Evolutionary conservation across 1,284 basidiomycete genomes (phyloP).

Genomic region (Baeospora myosura): DNA sequence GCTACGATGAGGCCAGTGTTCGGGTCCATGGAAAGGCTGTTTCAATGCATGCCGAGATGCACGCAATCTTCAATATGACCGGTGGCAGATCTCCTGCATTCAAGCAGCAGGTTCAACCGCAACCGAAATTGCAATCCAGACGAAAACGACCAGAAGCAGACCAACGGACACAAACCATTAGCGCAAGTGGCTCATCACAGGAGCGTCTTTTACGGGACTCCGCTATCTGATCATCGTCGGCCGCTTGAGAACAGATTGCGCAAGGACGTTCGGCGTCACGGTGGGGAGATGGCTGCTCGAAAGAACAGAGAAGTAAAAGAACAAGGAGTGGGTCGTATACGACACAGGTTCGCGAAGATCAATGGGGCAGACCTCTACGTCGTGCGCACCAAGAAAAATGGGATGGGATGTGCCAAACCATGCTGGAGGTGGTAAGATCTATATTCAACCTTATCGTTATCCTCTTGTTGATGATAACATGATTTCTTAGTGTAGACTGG

Average conservation of each 20-base stretch:
- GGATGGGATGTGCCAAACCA: constrained; percentile 40
- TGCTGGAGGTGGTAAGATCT: constrained; percentile 40
- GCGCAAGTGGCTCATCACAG: constrained; percentile 16
- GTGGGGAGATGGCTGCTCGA: background rate
- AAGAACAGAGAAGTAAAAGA: background rate
- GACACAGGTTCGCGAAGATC: constrained; percentile 29
- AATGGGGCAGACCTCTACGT: constrained; percentile 53
- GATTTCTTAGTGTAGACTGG: constrained; percentile 34
- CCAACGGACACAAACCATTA: constrained; percentile 12
- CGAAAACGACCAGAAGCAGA: constrained; percentile 14
- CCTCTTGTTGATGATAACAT: constrained; percentile 1
- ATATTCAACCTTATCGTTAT: background rate
- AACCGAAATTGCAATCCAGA: constrained; percentile 11
- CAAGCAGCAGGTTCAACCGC: constrained; percentile 42
- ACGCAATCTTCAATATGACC: constrained; percentile 43
- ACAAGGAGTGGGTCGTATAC: background rate
- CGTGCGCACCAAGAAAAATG: constrained; percentile 41
- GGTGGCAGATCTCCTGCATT: constrained; percentile 47
- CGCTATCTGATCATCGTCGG: too few species aligned
- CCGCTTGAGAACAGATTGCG: too few species aligned
- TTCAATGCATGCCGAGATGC: constrained; percentile 60
- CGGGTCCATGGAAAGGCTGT: constrained; percentile 42
- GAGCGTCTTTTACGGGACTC: constrained; percentile 17
- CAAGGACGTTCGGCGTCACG: too few species aligned
- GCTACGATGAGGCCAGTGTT: constrained; percentile 41